These are phyloP conservation scores for Ziziphus jujuba DNA, from an alignment of 306 rosid species.

Conservation along the genomic window DNA sequence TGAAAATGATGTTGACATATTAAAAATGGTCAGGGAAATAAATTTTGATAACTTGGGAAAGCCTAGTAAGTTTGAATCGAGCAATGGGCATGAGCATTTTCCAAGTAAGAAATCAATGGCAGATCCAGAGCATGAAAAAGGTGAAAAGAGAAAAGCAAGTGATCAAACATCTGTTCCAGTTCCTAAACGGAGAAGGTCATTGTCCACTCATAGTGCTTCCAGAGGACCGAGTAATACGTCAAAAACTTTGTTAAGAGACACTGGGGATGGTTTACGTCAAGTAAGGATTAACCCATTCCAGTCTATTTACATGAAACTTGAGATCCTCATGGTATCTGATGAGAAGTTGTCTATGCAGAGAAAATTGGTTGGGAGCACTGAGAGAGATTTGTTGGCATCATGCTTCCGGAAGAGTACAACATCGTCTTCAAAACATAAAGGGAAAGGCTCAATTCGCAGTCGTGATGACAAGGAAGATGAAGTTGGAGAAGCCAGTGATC, in stretches of 20 bases:
- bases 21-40: slow-evolving; percentile 69
- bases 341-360: slow-evolving; percentile 40
- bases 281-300: slow-evolving; percentile 27
- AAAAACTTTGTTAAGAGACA: slow-evolving; percentile 43
- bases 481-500: slow-evolving; percentile 46
- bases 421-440: slow-evolving; percentile 46
- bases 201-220: slow-evolving; percentile 41
- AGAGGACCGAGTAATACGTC: slow-evolving; percentile 46
- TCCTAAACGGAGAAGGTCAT: slow-evolving; percentile 64
- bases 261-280: slow-evolving; percentile 35
- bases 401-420: slow-evolving; percentile 33
- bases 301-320: slow-evolving; percentile 29
- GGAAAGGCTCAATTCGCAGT: slow-evolving; percentile 40
- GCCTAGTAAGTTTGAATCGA: slow-evolving; percentile 59
- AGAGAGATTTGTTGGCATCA: slow-evolving; percentile 54
- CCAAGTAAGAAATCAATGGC: slow-evolving; percentile 38
- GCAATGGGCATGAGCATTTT: slow-evolving; percentile 70
- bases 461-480: slow-evolving; percentile 43
- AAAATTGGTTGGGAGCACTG: slow-evolving; percentile 40
- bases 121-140: slow-evolving; percentile 36
- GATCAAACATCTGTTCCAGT: slow-evolving; percentile 48
- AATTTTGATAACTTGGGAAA: slow-evolving; percentile 61
- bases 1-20: slow-evolving; percentile 64
- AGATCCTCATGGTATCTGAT: slow-evolving; percentile 38
- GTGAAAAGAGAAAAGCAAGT: slow-evolving; percentile 56